Evolutionary conservation across 305 asterid genomes (phyloP).

Genomic region (Withania somnifera): DNA sequence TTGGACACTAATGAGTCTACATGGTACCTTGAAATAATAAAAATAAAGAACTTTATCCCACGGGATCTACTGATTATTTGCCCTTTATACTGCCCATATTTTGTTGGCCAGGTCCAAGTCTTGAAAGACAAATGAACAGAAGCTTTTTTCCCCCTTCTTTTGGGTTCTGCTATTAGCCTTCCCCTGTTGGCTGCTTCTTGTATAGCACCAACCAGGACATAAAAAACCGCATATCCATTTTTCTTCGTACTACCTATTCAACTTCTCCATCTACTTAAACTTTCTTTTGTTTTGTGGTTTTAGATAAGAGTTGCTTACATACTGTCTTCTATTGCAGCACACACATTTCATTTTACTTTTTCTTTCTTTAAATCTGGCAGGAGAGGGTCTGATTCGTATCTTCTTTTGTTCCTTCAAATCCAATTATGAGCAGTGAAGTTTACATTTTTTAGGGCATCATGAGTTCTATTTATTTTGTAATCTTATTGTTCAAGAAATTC

Average conservation of each 20-base stretch:
- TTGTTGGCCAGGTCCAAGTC: not conserved
- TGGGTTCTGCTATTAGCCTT: not conserved
- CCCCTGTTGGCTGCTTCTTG: not conserved
- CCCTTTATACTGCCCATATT: not conserved
- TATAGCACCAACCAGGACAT: not conserved
- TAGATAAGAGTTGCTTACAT: not conserved
- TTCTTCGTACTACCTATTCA: not conserved
- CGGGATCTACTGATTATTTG: not conserved
- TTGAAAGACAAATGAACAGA: not conserved
- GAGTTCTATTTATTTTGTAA: not conserved
- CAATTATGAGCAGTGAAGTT: not conserved
- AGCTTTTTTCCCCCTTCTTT: not conserved
- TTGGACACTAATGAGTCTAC: not conserved
- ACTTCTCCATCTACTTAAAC: not conserved
- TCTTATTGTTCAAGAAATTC: not conserved
- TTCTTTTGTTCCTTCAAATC: not conserved
- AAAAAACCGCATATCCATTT: not conserved
- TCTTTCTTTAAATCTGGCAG: not conserved
- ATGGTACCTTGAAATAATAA: not conserved
- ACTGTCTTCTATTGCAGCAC: not conserved
- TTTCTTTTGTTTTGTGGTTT: not conserved
- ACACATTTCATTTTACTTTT: not conserved
- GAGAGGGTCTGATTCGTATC: not conserved
- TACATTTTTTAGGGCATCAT: not conserved
- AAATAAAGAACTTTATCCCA: not conserved